Base-by-base conservation (phyloP, 2,329 filamentous ascomycete genomes). In the Colletotrichum navitas region DNA sequence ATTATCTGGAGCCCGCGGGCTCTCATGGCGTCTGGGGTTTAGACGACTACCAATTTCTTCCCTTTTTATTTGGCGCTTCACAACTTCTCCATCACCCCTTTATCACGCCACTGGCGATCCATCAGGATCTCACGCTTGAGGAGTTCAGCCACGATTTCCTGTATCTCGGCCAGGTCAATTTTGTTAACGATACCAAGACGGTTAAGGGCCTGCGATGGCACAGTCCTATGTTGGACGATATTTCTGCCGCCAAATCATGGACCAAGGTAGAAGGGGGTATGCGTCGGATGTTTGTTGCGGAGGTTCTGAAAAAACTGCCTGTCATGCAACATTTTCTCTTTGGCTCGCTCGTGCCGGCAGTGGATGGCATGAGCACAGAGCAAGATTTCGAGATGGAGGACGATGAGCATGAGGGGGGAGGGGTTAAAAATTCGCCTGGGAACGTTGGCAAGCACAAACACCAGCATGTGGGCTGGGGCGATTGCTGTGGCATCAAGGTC, bases 251-350 rank as follows among this genome's bases (percentile, higher is more conserved):
- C 21, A 95, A 94, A 80, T 93, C 87, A 49, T 99, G 96, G 96
- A 84, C 82, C 74, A 99, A 99, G 85, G 93, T 99, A 61, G 95
- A 98, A 80, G 92, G 88, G 34, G 96, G 96, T 8, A 98, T 99
- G 97, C 89, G 93, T 72, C 93, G 94, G 75, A 99, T 99, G 97
- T 98, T 98, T 79, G 88, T 95, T 63, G 93, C 92, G 51, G 96
- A 99, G 81, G 95, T 99, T 0, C 82, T 99, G 63, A 91, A 93
- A 41, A 99, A 99, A 82, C 81, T 99, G 66, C 96, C 96, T 0
- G 95, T 99, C 54, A 98, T 98, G 94, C 96, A 99, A 83, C 97
- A 99, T 81, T 99, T 99, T 77, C 79, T 99, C 66, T 99, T 99
- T 78, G 96, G 96, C 0, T 92, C 91, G 11, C 82, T 99, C 62